Conservation (phyloP, 495 filamentous ascomycete species). For the Chlorociboria aeruginascens region DNA sequence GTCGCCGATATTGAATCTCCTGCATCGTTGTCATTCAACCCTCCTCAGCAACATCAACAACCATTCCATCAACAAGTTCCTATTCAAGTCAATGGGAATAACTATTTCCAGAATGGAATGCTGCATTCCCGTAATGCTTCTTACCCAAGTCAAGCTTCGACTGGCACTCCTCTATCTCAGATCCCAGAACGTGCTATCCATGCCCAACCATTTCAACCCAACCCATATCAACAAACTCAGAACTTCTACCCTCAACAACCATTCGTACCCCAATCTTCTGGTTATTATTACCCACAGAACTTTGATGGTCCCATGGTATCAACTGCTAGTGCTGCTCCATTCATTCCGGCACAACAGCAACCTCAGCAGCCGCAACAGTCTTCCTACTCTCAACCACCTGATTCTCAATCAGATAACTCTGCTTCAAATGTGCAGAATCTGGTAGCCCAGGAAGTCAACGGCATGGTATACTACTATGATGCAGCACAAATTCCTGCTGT, state of each 20-base stretch:
- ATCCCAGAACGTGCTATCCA: slow-evolving; percentile 93
- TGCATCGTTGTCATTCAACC: slow-evolving; percentile 53
- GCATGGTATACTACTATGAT: slow-evolving; percentile 93
- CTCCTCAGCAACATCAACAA: slow-evolving; percentile 55
- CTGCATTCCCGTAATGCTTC: slow-evolving; percentile 58
- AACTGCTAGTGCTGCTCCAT: slow-evolving; percentile 38
- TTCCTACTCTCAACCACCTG: slow-evolving; percentile 24
- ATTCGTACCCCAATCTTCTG: slow-evolving; percentile 35
- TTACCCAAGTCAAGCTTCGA: slow-evolving; percentile 64
- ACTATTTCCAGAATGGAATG: slow-evolving; percentile 37
- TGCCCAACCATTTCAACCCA: slow-evolving; percentile 83
- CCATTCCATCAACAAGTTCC: slow-evolving; percentile 91
- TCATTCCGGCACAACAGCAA: slow-evolving; percentile 43
- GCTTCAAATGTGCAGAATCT: slow-evolving; percentile 42
- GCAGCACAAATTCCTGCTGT: slow-evolving; percentile 52
- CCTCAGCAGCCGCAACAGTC: slow-evolving; percentile 24
- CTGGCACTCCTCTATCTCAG: slow-evolving; percentile 81
- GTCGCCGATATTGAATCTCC: slow-evolving; percentile 91
- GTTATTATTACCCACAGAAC: slow-evolving; percentile 42
- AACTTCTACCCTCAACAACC: slow-evolving; percentile 46
- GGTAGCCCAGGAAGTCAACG: slow-evolving; percentile 84
- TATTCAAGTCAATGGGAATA: slow-evolving; percentile 46
- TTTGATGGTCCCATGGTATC: slow-evolving; percentile 43
- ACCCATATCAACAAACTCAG: slow-evolving; percentile 36
- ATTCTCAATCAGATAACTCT: slow-evolving; percentile 31